Percentiles rank a stretch among this genome's conserved stretches.
phyloP scores from a whole-genome alignment of 306 rosid species.

The Datisca glomerata region DNA sequence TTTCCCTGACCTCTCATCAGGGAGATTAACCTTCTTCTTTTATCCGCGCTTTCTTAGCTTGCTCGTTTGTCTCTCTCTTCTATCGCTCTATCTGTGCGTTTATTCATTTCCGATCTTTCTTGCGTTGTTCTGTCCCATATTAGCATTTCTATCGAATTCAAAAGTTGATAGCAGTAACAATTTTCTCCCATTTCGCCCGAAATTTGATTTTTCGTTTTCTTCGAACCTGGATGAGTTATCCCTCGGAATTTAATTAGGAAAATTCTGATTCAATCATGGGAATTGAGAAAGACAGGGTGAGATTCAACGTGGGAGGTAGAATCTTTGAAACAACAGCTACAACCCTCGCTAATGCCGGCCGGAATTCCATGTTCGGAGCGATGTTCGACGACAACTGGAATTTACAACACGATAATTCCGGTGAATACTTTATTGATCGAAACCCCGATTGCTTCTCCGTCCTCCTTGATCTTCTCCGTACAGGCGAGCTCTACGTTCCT shows the following conservation, averaged over 20 bases:
- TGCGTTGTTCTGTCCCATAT: too few relatives aligned
- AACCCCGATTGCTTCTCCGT: slow-evolving; percentile 77
- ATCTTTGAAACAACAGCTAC: slow-evolving; percentile 78
- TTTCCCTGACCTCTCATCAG: slow-evolving; percentile 2
- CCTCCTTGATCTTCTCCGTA: slow-evolving; percentile 80
- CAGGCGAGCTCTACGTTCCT: slow-evolving; percentile 48
- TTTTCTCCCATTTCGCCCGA: not conserved
- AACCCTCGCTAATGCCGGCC: slow-evolving; percentile 86
- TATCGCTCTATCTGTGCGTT: not conserved
- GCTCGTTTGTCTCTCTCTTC: not conserved
- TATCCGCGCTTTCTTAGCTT: not conserved
- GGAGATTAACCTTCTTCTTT: not conserved
- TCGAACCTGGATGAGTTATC: not conserved
- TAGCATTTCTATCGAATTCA: not conserved
- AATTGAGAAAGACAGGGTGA: slow-evolving; percentile 48
- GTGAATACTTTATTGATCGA: slow-evolving; percentile 74
- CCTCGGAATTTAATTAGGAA: not conserved
- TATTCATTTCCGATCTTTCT: not conserved
- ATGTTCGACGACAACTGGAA: slow-evolving; percentile 79
- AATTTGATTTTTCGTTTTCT: not conserved
- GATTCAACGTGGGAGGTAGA: slow-evolving; percentile 89
- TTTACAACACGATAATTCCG: slow-evolving; percentile 14
- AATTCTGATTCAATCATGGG: slow-evolving; percentile 34
- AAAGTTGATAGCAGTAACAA: too few relatives aligned
- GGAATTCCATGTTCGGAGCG: slow-evolving; percentile 77